phyloP scores from a whole-genome alignment of 257 asterid species.

The Capsicum chinense region DNA sequence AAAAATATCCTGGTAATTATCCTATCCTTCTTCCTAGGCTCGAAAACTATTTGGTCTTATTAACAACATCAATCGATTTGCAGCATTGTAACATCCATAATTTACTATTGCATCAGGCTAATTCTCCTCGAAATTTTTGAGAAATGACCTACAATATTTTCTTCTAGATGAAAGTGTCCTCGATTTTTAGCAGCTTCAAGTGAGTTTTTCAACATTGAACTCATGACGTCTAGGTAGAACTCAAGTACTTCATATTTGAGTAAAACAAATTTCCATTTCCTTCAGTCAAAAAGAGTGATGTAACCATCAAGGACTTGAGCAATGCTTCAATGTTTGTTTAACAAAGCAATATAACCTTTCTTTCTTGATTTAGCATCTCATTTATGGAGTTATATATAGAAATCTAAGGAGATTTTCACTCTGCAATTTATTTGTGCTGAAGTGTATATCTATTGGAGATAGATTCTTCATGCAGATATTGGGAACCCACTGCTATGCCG shows the following conservation, averaged over 20 bases:
- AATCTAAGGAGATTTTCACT: no score
- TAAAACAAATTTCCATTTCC: not conserved
- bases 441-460: not conserved
- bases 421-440: no score
- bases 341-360: no score
- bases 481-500: constrained; percentile 69
- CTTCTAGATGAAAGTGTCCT: constrained; percentile 69
- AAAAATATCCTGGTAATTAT: constrained; percentile 66
- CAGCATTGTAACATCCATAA: constrained; percentile 6
- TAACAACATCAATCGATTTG: not conserved
- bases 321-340: not conserved
- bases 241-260: not conserved
- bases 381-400: no score
- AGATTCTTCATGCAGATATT: constrained; percentile 55
- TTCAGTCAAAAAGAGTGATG: not conserved
- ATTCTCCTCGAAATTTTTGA: constrained; percentile 51
- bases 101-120: constrained; percentile 52
- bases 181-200: constrained; percentile 71
- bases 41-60: not conserved
- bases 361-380: no score
- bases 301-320: not conserved
- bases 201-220: constrained; percentile 38
- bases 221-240: not conserved
- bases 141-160: constrained; percentile 70
- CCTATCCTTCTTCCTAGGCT: not conserved